phyloP scores from a whole-genome alignment of 1,284 basidiomycete genomes.

The Apiotrichum brassicae region DNA sequence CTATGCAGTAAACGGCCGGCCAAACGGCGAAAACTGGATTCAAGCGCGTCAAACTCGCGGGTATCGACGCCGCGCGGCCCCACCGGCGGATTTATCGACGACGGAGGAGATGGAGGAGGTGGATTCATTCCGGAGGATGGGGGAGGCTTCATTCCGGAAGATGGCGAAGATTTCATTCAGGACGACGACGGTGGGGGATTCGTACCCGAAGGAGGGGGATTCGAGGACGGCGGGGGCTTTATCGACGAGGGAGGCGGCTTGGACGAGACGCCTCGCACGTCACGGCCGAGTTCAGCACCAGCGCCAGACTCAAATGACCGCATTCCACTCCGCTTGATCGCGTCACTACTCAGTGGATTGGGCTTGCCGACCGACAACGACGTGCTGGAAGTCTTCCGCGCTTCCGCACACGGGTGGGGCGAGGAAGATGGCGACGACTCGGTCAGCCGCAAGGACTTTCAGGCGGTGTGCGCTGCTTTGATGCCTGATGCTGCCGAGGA shows the following conservation, averaged over 20 bases:
- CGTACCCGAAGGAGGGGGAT: conserved; percentile 17
- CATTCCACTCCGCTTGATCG: conserved; percentile 33
- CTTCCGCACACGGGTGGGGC: conserved; percentile 40
- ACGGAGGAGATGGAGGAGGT: conserved; percentile 13
- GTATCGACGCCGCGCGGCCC: conserved; percentile 8
- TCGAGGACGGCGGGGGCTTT: conserved; percentile 14
- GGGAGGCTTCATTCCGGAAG: conserved; percentile 22
- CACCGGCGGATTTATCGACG: conserved; percentile 12
- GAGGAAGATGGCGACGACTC: conserved; percentile 12
- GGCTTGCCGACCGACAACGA: conserved; percentile 43
- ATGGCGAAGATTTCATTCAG: conserved; percentile 22
- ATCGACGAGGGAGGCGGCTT: conserved; percentile 15
- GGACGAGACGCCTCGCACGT: conserved; percentile 22
- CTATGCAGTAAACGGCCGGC: not conserved
- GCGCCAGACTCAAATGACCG: conserved; percentile 4
- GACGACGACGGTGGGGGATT: conserved; percentile 21
- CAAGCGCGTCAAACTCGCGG: not conserved
- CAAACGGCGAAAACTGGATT: conserved; percentile 6
- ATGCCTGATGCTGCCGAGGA: conserved; percentile 23
- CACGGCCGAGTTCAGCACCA: no score
- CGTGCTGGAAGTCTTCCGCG: conserved; percentile 40
- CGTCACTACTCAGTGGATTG: conserved; percentile 30
- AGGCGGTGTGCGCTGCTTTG: conserved; percentile 42
- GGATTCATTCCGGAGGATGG: conserved; percentile 6
- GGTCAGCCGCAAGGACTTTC: conserved; percentile 32